A percentile compares a stretch with the other conserved stretches of the same genome.
Evolutionary conservation across 2,329 filamentous ascomycete species (phyloP).

Genomic region (Penicillium fuscoglaucum): DNA sequence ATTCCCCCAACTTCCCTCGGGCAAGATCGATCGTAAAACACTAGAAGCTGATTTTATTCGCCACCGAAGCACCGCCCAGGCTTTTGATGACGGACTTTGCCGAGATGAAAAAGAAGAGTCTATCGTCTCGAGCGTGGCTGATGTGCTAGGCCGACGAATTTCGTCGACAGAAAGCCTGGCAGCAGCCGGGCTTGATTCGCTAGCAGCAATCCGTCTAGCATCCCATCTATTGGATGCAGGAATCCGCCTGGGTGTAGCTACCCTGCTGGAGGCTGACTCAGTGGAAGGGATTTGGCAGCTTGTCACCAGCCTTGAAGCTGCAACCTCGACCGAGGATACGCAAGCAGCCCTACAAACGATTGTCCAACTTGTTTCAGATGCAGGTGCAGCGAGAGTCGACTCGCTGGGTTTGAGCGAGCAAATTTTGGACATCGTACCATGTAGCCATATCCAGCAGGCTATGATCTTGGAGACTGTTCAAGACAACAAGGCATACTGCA

Average conservation of each 20-base stretch:
- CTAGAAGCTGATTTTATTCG: slow-evolving; percentile 58
- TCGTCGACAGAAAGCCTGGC: slow-evolving; percentile 48
- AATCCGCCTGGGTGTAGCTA: slow-evolving; percentile 57
- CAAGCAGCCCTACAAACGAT: slow-evolving; percentile 15
- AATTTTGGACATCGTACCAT: slow-evolving; percentile 53
- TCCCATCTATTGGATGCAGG: slow-evolving; percentile 62
- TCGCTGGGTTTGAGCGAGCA: slow-evolving; percentile 23
- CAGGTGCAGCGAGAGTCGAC: slow-evolving; percentile 48
- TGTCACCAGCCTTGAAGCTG: slow-evolving; percentile 24
- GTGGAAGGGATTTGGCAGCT: slow-evolving; percentile 41
- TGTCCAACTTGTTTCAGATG: slow-evolving; percentile 25
- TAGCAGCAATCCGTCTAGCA: slow-evolving; percentile 63
- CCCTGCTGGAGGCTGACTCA: slow-evolving; percentile 61
- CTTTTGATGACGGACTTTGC: slow-evolving; percentile 14
- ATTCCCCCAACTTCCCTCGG: slow-evolving; percentile 76
- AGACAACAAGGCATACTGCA: slow-evolving; percentile 68
- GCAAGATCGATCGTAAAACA: slow-evolving; percentile 73
- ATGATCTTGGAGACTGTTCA: slow-evolving; percentile 75
- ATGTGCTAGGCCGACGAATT: slow-evolving; percentile 44
- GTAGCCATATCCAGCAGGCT: slow-evolving; percentile 72
- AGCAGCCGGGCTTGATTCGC: slow-evolving; percentile 65
- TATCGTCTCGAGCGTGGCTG: slow-evolving; percentile 46
- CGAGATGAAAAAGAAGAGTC: slow-evolving; percentile 29
- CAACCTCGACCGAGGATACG: slow-evolving; percentile 24
- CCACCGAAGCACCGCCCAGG: slow-evolving; percentile 23